Evolutionary conservation across 805 yeast genomes (phyloP), one percentile per base, ranked within the genome.

Genomic region (Komagataella populi): DNA sequence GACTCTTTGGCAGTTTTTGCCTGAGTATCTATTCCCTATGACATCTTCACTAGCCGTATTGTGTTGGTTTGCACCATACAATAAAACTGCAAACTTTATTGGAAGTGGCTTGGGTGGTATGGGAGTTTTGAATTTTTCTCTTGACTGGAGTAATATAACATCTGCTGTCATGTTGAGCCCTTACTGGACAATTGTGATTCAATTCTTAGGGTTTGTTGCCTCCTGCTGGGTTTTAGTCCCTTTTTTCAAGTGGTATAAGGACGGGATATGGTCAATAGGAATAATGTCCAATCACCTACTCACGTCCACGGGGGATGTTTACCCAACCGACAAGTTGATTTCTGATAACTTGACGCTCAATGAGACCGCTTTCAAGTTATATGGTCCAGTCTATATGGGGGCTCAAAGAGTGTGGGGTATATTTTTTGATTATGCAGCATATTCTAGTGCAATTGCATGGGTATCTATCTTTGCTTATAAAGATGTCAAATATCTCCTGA

Each of bases 51-150:
- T 76, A 18, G 78, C 80, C 0, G 55, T 74, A 3, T 60, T 76
- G 16, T 76, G 80, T 55, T 76, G 74, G 70, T 61, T 73, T 49
- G 75, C 77, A 0, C 80, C 80, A 0, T 50, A 62, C 30, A 75
- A 68, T 55, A 55, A 58, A 7, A 62, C 62, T 0, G 54, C 70
- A 10, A 74, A 73, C 51, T 76, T 76, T 53, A 56, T 74, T 7
- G 80, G 80, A 4, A 70, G 76, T n/a, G 80, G 80, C 0, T 56
- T 76, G 49, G 80, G 79, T 2, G 80, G 80, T 1, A 67, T 74
- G 68, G 80, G 80, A 5, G 59, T 76, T 39, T 58, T 75, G 51
- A 76, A 76, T 54, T 60, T 75, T 22, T 64, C 78, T 1, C 62
- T 76, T 36, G 80, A 76, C 54, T 76, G 80, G 80, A 72, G 78